Percentiles rank a stretch among this genome's conserved stretches.
These are phyloP conservation scores for Aspergillus fischeri DNA, from an alignment of 2,329 filamentous ascomycete species.

Conservation along the genomic window DNA sequence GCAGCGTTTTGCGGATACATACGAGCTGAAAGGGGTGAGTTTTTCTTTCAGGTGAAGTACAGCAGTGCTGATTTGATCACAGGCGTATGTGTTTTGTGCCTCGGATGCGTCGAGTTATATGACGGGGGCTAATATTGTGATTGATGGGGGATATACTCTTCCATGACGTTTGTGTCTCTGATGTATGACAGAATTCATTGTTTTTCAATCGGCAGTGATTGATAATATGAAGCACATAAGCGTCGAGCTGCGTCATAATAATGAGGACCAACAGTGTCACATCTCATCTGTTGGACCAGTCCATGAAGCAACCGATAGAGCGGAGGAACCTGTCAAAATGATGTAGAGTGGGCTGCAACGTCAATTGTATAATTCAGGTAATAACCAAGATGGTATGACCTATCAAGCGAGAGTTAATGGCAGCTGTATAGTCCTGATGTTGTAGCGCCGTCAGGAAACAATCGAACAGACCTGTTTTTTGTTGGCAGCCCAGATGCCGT, in stretches of 20 bases:
- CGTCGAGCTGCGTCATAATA: background rate
- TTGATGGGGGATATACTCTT: conserved; percentile 46
- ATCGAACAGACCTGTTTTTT: too few species aligned
- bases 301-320: too few species aligned
- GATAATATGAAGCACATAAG: too few species aligned
- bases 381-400: background rate
- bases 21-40: conserved; percentile 38
- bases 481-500: too few species aligned
- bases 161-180: conserved; percentile 15
- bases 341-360: background rate
- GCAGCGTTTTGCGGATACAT: conserved; percentile 32
- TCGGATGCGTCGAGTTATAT: conserved; percentile 48
- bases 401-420: background rate
- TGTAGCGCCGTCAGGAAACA: background rate
- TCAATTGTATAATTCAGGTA: background rate
- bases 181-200: background rate
- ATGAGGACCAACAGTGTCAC: background rate
- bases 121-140: conserved; percentile 46
- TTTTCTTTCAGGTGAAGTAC: background rate
- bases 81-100: conserved; percentile 44
- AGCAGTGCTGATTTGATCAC: background rate
- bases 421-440: background rate
- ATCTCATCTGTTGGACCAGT: too few species aligned
- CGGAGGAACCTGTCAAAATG: too few species aligned
- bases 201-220: background rate